Evolutionary conservation across 306 rosid species (phyloP), one percentile per base, ranked within the genome.

Genomic region (Castanea crenata): DNA sequence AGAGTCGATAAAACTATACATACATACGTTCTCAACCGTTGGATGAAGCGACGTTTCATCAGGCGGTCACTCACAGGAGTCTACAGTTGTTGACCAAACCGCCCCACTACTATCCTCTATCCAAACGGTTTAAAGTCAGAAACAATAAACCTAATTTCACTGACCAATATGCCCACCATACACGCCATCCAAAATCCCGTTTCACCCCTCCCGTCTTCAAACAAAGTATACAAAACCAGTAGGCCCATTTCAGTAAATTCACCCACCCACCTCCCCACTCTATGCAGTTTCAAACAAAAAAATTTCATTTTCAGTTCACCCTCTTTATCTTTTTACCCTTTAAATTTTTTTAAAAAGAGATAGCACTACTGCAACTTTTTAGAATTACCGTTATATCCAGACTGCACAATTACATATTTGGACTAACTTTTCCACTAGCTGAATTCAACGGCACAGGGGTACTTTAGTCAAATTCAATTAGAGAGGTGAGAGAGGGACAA

Each of bases 51-150:
- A 83, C 76, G 4, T 49, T 32, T 13, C 64, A 31, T 15, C 32
- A 38, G 14, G 54, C 52, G 34, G 5, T 29, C 7, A 2, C 18
- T 11, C 27, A 29, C 75, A 73, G 49, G 41, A 19, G 31, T 55
- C 71, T 25, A 49, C 34, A 77, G 80, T 79, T 27, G 91, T 79
- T 87, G 70, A 89, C 87, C 92, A 80, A 87, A 76, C 85, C 72
- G 49, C 74, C 41, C 91, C 75, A 76, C 68, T 84, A 41, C 46
- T 8, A 8, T 7, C 73, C 80, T 32, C 21, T 63, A 91, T 83
- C 91, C 71, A 84, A 83, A 83, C 83, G 34, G 55, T 64, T 14
- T 44, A 10, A 16, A 68, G 80, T 80, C 85, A 25, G 25, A 55
- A 31, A 49, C 6, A 29, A 3, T 1, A 74, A 38, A 71, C 29